Evolutionary conservation across 208 protist species (phyloP).

Genomic region (Trypanosomatidae sp.): DNA sequence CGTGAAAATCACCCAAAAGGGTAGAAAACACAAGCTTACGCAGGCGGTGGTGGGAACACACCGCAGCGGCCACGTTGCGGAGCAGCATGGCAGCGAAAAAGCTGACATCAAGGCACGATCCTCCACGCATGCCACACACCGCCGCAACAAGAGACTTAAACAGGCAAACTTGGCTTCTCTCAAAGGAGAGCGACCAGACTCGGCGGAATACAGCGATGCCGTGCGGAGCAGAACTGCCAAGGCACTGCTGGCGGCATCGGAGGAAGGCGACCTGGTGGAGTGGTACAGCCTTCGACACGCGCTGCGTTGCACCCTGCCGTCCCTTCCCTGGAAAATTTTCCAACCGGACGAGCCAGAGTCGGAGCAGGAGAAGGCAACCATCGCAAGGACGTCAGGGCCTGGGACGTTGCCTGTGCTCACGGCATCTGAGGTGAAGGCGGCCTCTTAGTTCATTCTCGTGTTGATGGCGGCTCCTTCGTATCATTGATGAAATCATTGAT

Average conservation of each 20-base stretch:
- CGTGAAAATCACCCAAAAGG: neutral
- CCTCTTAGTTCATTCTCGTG: neutral
- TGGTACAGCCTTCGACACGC: constrained; percentile 68
- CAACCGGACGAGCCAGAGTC: constrained; percentile 9
- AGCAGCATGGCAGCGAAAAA: neutral
- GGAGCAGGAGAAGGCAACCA: neutral
- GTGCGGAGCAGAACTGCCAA: constrained; percentile 12
- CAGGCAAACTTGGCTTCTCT: neutral
- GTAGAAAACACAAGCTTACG: neutral
- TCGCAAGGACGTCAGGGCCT: neutral
- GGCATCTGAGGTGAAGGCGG: neutral
- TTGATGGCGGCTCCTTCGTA: neutral
- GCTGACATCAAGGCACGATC: neutral
- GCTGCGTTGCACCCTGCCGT: constrained; percentile 39
- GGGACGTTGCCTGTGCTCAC: neutral
- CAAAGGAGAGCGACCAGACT: neutral
- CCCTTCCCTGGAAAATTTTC: constrained; percentile 45
- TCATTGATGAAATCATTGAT: neutral
- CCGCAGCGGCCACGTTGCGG: neutral
- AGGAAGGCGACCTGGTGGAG: constrained; percentile 51
- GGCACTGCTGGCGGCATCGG: constrained; percentile 27
- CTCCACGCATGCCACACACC: neutral
- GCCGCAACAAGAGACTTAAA: neutral
- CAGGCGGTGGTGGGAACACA: neutral
- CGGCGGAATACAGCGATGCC: neutral